Evolutionary conservation across 2,329 filamentous ascomycete species (phyloP).

Genomic region (Beauveria sp.): DNA sequence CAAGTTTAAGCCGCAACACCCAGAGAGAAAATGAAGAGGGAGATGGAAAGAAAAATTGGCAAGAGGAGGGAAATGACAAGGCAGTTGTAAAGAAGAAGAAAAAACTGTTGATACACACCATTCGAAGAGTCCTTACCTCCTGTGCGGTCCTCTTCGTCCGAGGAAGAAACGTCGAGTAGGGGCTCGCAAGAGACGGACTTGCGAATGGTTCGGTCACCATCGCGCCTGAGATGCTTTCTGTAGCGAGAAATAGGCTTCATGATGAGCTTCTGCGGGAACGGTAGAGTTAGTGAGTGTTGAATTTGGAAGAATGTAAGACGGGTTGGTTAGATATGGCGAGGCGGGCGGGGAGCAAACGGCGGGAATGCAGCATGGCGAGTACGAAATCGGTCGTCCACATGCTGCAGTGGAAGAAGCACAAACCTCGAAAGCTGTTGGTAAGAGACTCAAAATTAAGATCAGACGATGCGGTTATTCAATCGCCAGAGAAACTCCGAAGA

Average conservation of each 20-base stretch:
- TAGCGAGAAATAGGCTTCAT: constrained; percentile 4
- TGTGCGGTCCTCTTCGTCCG: constrained; percentile 12
- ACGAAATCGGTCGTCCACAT: not conserved
- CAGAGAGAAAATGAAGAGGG: no score
- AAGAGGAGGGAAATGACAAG: not conserved
- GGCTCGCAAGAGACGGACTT: constrained; percentile 13
- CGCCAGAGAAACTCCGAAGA: not conserved
- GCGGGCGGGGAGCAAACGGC: constrained; percentile 1
- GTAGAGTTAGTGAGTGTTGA: not conserved
- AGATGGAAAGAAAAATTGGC: not conserved
- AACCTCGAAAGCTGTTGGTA: not conserved
- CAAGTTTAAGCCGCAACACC: not conserved
- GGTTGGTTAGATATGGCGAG: not conserved
- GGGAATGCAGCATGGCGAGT: not conserved
- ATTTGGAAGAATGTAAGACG: not conserved
- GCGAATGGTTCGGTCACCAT: constrained; percentile 11
- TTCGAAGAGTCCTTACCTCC: constrained; percentile 9
- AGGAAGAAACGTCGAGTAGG: constrained; percentile 9
- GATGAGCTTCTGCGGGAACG: not conserved
- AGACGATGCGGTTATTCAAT: not conserved
- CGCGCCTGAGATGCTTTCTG: not conserved
- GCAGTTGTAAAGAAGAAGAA: not conserved
- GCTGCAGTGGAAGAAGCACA: not conserved
- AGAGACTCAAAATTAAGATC: not conserved
- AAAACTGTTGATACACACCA: not conserved